Evolutionary conservation across 331 rosid genomes (phyloP).

Genomic region (Pyracantha coccinea): DNA sequence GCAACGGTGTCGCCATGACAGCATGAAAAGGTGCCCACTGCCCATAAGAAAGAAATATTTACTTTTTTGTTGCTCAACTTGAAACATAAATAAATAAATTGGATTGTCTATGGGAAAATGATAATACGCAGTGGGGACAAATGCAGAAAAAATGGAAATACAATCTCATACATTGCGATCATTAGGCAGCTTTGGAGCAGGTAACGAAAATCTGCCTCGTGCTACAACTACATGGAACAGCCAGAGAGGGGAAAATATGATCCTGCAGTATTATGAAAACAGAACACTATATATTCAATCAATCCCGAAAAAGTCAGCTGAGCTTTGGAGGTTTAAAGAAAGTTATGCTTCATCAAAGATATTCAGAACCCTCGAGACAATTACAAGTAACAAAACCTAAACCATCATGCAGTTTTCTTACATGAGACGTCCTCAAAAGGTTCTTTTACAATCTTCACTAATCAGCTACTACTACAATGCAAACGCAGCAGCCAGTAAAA

Average conservation of each 20-base stretch:
- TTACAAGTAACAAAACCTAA: neutral
- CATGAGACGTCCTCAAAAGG: slow-evolving; percentile 4
- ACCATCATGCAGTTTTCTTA: neutral
- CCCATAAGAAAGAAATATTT: slow-evolving; percentile 15
- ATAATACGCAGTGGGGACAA: neutral
- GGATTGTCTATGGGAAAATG: neutral
- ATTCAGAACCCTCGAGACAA: neutral
- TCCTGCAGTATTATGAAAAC: slow-evolving; percentile 35
- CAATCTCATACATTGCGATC: slow-evolving; percentile 63
- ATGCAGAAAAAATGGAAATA: neutral
- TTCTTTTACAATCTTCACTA: neutral
- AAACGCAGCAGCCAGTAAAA: neutral
- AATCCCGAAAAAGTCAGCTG: neutral
- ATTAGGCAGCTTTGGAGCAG: slow-evolving; percentile 83
- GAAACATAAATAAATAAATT: neutral
- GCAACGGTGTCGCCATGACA: slow-evolving; percentile 70
- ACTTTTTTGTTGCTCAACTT: slow-evolving; percentile 8
- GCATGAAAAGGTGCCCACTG: slow-evolving; percentile 99
- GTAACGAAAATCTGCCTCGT: slow-evolving; percentile 87
- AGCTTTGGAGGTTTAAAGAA: neutral
- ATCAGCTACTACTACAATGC: neutral
- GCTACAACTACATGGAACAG: slow-evolving; percentile 66
- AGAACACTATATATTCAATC: slow-evolving; percentile 1
- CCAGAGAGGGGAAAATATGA: slow-evolving; percentile 70
- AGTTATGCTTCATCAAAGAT: neutral